Percentiles rank a stretch among this genome's conserved stretches.
Conservation (phyloP, 352 stramenopile genomes). For the Globisporangium megalacanthum region DNA sequence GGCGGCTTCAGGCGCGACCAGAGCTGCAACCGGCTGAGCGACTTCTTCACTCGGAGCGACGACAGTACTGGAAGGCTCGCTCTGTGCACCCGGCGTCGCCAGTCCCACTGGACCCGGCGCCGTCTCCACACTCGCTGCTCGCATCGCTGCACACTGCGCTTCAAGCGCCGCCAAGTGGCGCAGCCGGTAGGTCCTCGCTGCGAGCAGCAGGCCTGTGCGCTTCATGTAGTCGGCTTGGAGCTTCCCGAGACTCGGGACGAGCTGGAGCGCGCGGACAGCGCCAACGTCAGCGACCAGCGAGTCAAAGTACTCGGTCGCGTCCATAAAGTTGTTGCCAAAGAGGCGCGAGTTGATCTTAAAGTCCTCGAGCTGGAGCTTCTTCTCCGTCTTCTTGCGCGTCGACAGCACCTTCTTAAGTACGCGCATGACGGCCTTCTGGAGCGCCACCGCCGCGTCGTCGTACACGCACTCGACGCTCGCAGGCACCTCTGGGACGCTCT, state of each 20-base stretch:
- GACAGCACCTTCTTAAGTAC: conserved; percentile 57
- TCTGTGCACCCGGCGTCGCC: too few species aligned
- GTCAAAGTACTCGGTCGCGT: conserved; percentile 59
- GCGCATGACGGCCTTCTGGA: conserved; percentile 74
- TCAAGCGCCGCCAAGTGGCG: conserved; percentile 36
- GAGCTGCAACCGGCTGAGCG: too few species aligned
- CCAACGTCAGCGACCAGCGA: conserved; percentile 58
- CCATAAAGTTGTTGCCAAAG: conserved; percentile 80
- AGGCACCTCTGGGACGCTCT: conserved; percentile 36
- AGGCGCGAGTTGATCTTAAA: conserved; percentile 81
- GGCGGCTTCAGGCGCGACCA: background rate
- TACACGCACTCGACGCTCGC: conserved; percentile 56
- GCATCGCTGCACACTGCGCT: conserved; percentile 18
- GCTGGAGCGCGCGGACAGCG: conserved; percentile 42
- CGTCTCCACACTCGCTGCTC: background rate
- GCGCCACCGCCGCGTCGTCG: conserved; percentile 46
- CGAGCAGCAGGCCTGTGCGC: conserved; percentile 42
- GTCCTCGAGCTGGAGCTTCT: conserved; percentile 54
- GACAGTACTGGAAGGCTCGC: background rate
- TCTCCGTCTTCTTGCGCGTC: conserved; percentile 34
- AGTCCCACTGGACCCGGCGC: background rate
- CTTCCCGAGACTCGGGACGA: conserved; percentile 60
- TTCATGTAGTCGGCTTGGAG: conserved; percentile 64
- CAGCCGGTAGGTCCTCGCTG: conserved; percentile 43
- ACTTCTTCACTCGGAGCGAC: background rate